Evolutionary conservation across 768 basidiomycete species (phyloP), one percentile per base, ranked within the genome.

Genomic region (Tulasnella sp.): DNA sequence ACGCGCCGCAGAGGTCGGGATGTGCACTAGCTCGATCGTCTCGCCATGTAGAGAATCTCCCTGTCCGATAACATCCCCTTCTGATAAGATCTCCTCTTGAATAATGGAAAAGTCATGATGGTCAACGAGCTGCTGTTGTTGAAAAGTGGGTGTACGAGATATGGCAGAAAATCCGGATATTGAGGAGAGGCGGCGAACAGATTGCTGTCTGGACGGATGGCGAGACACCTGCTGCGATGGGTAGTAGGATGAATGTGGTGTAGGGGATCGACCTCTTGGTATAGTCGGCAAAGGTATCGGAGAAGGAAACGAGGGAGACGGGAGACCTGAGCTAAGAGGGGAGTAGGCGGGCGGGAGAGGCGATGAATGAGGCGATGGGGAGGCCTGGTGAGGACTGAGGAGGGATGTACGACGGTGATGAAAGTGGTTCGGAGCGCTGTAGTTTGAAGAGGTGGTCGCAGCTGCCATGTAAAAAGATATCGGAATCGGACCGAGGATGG

Each of bases 11-110:
- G 72, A 68, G 45, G 74, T 68, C 64, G 71, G 72, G 61, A 76
- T 71, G 23, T 78, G 77, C 51, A 86, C 80, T 54, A 82, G 77
- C 24, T 56, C 60, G 48, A 90, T 79, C 34, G 67, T 67, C 70
- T 91, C 81, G 48, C 81, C 86, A 65, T 84, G 85, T 23, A 92
- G 76, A 23, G 67, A 68, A 58, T 81, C 73, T 45, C 81, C 87
- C 63, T 85, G 76, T 27, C 84, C 86, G 26, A 93, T 80, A 65
- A 82, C 64, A 65, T 92, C 89, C 13, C 88, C 88, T 0, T 81
- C 81, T 29, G 72, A 73, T 55, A 93, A 77, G 60, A 90, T 80
- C 68, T 88, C 82, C 61, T 80, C 78, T 30, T 58, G 32, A 53
- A 77, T 65, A 55, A 71, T 65, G 19, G 55, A 56, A 26, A 56